Percentiles rank a stretch among this genome's conserved stretches.
phyloP scores from a whole-genome alignment of 2,329 filamentous ascomycete genomes.

The Chaetomium sp. region DNA sequence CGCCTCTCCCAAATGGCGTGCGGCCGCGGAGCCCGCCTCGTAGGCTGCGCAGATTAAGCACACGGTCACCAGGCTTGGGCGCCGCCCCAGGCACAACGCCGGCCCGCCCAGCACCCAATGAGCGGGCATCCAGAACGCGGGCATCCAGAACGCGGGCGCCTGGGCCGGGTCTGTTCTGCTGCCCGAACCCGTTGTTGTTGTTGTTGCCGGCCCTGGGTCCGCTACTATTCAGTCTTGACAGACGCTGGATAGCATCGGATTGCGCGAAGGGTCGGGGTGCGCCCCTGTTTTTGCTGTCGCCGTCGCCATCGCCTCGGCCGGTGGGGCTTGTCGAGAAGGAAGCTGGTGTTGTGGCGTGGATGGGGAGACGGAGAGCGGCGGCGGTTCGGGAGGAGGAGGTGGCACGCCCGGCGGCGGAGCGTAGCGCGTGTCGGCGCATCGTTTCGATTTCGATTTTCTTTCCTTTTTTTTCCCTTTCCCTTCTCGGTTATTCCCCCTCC shows the following conservation, averaged over 20 bases:
- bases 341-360: conserved; percentile 7
- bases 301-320: not conserved
- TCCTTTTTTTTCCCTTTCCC: too few species aligned
- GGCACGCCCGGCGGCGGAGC: conserved; percentile 20
- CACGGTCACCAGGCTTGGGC: conserved; percentile 12
- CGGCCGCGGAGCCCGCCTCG: conserved; percentile 9
- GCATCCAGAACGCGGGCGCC: conserved; percentile 6
- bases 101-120: conserved; percentile 3
- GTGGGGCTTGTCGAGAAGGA: conserved; percentile 9
- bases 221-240: too few species aligned
- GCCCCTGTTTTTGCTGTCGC: too few species aligned
- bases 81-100: not conserved
- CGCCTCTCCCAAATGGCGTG: not conserved
- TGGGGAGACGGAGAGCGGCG: not conserved
- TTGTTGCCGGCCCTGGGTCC: not conserved
- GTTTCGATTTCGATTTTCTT: not conserved
- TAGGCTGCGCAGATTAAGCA: conserved; percentile 28
- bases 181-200: not conserved
- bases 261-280: too few species aligned
- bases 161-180: not conserved
- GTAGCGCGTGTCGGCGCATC: conserved; percentile 22
- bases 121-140: conserved; percentile 14
- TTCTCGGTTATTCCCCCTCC: too few species aligned
- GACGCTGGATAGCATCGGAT: too few species aligned
- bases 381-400: conserved; percentile 1